Evolutionary conservation across 805 yeast species (phyloP), one percentile per base, ranked within the genome.

Genomic region (Lachancea meyersii): DNA sequence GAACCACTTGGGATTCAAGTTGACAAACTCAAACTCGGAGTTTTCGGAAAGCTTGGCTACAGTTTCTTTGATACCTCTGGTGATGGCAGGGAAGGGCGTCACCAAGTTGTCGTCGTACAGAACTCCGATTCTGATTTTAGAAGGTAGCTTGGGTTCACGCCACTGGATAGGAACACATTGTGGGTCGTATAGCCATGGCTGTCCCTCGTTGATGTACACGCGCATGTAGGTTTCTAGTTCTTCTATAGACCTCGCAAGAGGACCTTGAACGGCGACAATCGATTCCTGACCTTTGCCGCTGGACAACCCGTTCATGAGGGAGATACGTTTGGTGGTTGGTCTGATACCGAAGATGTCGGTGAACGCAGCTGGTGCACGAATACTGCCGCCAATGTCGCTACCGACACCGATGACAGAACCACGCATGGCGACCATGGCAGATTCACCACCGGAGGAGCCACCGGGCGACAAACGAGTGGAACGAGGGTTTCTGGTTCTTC

Each of bases 371-470:
- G 87, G 87, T 7, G 71, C 74, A 47, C 87, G 69, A 44, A 82
- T 76, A 11, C 82, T 75, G 1, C 87, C 87, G 46, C 87, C 87
- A 48, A 81, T 80, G 55, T 81, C 87, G 21, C 83, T 75, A 32
- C 86, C 86, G 33, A 77, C 67, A 16, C 83, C 89, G 33, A 81
- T 49, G 1, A 78, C 73, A 16, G 84, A 76, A 5, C 77, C 86
- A 41, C 71, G 74, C 57, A 76, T 70, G 2, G 75, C 77, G 40
- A 79, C 74, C 47, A 76, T 57, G 0, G 83, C 78, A 49, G 86
- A 84, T 58, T 80, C 87, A 47, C 87, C 87, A 31, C 83, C 81
- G 3, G 84, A 77, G 1, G 83, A 77, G n/a, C 87, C 87, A 48
- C 87, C 86, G 2, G 82, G 71, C 16, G 82, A 73, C 45, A 79